phyloP scores from a whole-genome alignment of 2,329 filamentous ascomycete species.

The Diaporthe sp. region DNA sequence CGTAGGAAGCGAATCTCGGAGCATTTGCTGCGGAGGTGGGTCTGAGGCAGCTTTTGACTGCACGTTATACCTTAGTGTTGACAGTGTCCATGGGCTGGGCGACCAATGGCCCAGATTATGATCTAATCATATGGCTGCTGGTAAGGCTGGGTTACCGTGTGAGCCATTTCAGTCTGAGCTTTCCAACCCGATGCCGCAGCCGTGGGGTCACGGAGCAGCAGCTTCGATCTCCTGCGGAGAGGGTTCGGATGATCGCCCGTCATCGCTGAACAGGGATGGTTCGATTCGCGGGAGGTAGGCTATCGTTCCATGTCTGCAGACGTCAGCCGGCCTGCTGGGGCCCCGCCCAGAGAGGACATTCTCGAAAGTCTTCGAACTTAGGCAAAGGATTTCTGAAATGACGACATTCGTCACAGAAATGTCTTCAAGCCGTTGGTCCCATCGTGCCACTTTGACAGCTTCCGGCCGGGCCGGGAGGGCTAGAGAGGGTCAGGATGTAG shows the following conservation, averaged over 20 bases:
- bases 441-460: not conserved
- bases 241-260: constrained; percentile 32
- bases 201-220: constrained; percentile 17
- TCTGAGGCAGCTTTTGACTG: constrained; percentile 4
- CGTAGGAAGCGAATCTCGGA: constrained; percentile 15
- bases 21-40: constrained; percentile 29
- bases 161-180: not conserved
- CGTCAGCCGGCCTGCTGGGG: not conserved
- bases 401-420: not conserved
- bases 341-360: not conserved
- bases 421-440: not conserved
- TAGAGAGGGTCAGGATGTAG: not conserved
- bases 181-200: constrained; percentile 13
- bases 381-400: not conserved
- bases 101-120: not conserved
- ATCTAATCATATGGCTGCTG: not conserved
- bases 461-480: constrained; percentile 10
- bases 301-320: constrained; percentile 9
- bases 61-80: not conserved
- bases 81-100: not conserved
- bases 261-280: constrained; percentile 17
- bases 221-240: constrained; percentile 25
- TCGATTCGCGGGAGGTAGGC: constrained; percentile 9
- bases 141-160: constrained; percentile 1
- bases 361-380: not conserved